Percentiles rank a stretch among this genome's conserved stretches.
These are phyloP conservation scores for Verbascum thapsus DNA, from an alignment of 257 asterid genomes.

Conservation along the genomic window DNA sequence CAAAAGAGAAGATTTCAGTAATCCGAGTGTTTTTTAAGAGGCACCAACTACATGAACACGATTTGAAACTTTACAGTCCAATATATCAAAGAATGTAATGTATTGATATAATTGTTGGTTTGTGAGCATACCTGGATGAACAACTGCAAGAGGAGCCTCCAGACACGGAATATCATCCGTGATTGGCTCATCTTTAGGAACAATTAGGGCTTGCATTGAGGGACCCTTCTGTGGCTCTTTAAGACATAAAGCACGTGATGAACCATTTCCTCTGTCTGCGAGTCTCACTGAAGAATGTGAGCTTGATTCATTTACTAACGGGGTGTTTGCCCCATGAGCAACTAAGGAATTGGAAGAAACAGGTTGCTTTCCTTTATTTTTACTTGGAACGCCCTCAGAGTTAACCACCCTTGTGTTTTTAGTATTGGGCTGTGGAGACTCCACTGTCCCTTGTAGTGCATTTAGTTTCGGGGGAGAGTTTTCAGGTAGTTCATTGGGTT, in stretches of 20 bases:
- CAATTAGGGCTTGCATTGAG: conserved; percentile 39
- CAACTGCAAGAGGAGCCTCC: conserved; percentile 45
- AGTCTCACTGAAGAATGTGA: conserved; percentile 42
- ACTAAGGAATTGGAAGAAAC: conserved; percentile 36
- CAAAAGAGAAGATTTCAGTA: conserved; percentile 2
- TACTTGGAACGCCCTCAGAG: conserved; percentile 32
- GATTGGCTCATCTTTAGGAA: conserved; percentile 60
- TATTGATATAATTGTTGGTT: conserved; percentile 8
- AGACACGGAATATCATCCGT: conserved; percentile 49
- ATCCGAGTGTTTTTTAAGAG: conserved; percentile 21
- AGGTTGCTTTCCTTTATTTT: conserved; percentile 50
- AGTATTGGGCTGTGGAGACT: conserved; percentile 32
- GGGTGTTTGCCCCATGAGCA: conserved; percentile 31
- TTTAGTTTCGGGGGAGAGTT: conserved; percentile 22
- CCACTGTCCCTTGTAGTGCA: conserved; percentile 31
- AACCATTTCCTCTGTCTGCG: conserved; percentile 48
- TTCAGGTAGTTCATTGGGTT: conserved; percentile 51
- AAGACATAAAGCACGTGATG: conserved; percentile 37
- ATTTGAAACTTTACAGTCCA: conserved; percentile 19
- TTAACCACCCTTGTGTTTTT: conserved; percentile 31
- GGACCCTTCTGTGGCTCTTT: conserved; percentile 41
- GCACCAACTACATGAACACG: conserved; percentile 20
- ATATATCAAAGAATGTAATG: conserved; percentile 14
- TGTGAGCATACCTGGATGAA: conserved; percentile 55
- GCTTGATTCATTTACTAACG: conserved; percentile 29